phyloP scores from a whole-genome alignment of 257 asterid genomes.

The Ilex aquifolium region DNA sequence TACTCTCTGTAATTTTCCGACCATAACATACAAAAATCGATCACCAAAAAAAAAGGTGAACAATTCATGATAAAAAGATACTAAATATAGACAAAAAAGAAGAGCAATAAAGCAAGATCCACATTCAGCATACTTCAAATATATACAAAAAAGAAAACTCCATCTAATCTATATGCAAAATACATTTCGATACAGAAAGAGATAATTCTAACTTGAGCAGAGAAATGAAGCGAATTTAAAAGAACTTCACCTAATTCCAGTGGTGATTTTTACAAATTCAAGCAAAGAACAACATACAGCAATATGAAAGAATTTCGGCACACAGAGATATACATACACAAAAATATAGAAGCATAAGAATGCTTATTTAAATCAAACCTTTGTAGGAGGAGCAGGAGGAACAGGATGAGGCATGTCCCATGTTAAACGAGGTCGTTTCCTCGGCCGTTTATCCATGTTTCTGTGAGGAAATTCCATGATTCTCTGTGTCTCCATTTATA shows the following conservation, averaged over 20 bases:
- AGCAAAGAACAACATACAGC: neutral
- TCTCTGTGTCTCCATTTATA: conserved; percentile 62
- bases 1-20: too few species aligned
- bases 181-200: too few species aligned
- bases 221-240: too few species aligned
- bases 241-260: neutral
- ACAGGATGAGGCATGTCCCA: conserved; percentile 56
- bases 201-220: too few species aligned
- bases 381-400: conserved; percentile 45
- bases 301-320: neutral
- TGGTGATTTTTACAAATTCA: neutral
- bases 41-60: too few species aligned
- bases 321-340: neutral
- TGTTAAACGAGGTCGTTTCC: conserved; percentile 73
- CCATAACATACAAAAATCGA: too few species aligned
- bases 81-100: too few species aligned
- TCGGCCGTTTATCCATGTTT: conserved; percentile 63
- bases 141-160: too few species aligned
- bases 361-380: conserved; percentile 26
- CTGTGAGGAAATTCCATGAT: conserved; percentile 51
- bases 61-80: too few species aligned
- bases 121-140: too few species aligned
- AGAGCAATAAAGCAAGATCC: too few species aligned
- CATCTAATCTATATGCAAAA: too few species aligned
- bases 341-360: neutral